Conservation (phyloP, 148 eudicot species). For the Rhododendron molle region DNA sequence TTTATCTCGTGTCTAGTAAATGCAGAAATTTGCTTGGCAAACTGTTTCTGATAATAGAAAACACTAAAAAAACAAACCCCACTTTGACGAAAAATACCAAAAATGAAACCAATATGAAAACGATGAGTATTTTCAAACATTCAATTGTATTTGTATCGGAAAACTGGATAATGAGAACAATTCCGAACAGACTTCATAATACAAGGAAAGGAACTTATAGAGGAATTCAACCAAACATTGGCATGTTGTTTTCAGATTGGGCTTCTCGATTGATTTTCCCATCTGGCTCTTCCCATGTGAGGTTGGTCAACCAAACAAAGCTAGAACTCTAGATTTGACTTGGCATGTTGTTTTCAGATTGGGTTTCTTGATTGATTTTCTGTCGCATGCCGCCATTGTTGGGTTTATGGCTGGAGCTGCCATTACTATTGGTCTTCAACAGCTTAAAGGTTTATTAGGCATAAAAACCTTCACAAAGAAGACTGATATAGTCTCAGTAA, state of each 20-base stretch:
- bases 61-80: background rate
- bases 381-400: conserved; percentile 89
- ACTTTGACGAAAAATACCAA: background rate
- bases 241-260: conserved; percentile 41
- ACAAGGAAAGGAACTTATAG: background rate
- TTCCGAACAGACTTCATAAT: background rate
- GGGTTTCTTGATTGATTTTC: conserved; percentile 80
- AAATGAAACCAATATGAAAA: background rate
- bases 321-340: background rate
- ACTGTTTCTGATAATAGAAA: background rate
- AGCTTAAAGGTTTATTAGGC: conserved; percentile 87
- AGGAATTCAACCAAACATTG: background rate
- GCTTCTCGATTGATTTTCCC: conserved; percentile 69
- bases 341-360: conserved; percentile 33
- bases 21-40: background rate
- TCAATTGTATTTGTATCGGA: background rate
- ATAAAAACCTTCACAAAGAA: conserved; percentile 65
- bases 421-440: conserved; percentile 79
- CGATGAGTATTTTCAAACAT: background rate
- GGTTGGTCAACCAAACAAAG: background rate
- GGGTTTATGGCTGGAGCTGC: conserved; percentile 98
- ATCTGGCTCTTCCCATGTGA: background rate
- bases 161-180: background rate
- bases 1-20: background rate
- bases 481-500: conserved; percentile 67